Conservation (phyloP, 1,284 basidiomycete species). For the Dichomitus squalens region DNA sequence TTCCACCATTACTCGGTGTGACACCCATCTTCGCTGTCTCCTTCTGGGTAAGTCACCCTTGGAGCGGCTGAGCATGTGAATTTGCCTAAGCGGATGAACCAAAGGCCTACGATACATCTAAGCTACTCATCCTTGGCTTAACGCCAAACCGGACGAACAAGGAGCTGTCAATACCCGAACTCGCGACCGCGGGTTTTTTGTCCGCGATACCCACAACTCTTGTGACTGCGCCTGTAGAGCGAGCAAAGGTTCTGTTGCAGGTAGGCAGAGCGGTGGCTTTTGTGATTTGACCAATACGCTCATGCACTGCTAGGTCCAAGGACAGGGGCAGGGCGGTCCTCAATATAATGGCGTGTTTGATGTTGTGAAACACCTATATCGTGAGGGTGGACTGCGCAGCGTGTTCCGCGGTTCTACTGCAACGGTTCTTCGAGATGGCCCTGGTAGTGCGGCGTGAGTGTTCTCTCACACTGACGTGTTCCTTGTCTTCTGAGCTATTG, state of each 20-base stretch:
- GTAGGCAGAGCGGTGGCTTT: slow-evolving; percentile 41
- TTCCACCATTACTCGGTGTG: slow-evolving; percentile 94
- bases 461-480: background rate
- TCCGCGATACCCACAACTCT: slow-evolving; percentile 93
- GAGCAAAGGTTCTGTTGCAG: slow-evolving; percentile 96
- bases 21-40: slow-evolving; percentile 99
- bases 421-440: slow-evolving; percentile 93
- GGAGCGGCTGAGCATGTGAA: background rate
- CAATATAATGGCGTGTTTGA: slow-evolving; percentile 94
- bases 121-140: slow-evolving; percentile 78
- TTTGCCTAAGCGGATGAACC: background rate
- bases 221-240: slow-evolving; percentile 93
- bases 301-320: slow-evolving; percentile 45
- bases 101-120: slow-evolving; percentile 94
- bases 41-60: slow-evolving; percentile 81
- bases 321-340: slow-evolving; percentile 85
- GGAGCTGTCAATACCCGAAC: slow-evolving; percentile 76
- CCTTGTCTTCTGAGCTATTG: background rate
- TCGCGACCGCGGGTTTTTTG: slow-evolving; percentile 93
- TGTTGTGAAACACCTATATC: slow-evolving; percentile 91
- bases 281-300: background rate
- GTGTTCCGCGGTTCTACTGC: slow-evolving; percentile 94
- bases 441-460: slow-evolving; percentile 92
- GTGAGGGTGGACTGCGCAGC: slow-evolving; percentile 90
- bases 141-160: slow-evolving; percentile 72